Base-by-base conservation (phyloP, 129 eudicot genomes). In the Solidago caesia region DNA sequence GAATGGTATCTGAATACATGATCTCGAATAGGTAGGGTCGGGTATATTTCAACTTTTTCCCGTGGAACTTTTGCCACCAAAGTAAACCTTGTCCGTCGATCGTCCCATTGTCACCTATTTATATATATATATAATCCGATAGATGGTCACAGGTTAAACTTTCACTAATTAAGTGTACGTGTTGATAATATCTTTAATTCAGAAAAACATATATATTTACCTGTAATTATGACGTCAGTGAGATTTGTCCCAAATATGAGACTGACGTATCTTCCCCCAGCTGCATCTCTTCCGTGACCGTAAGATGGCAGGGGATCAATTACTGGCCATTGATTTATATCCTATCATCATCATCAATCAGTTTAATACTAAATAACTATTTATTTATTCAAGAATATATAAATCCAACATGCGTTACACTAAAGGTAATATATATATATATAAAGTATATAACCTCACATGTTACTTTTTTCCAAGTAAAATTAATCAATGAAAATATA, bases 11-110 rank as follows among this genome's bases (percentile, higher is more conserved):
- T 6, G 98, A 93, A 67, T 84, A 82, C 96, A 93, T 78, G 42
- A 93, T 82, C 79, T 93, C 98, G 45, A 93, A 71, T 15, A 93
- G 73, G 77, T 93, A 90, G 0, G 98, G 98, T 48, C 98, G 81
- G 1, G 96, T 93, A 80, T 88, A 87, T 45, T 85, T 90, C 25
- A 93, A 64, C 64, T 88, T 84, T 43, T 85, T 84, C 75, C 81
- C 87, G 64, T 86, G 89, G 49, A 88, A 90, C 43, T 88, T 83
- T 72, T 90, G 86, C 98, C 98, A 93, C 98, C 98, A 93, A 3
- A 86, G 77, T 1, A 73, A 84, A 62, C 98, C 98, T 70, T 93
- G 98, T 7, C 98, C 97, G 68, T 93, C 92, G 42, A 93, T 90
- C 16, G 98, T 93, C 15, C 97, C 98, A 82, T 93, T 93, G 5